Conservation (phyloP, 495 filamentous ascomycete genomes). For the Aspergillus wentii region DNA sequence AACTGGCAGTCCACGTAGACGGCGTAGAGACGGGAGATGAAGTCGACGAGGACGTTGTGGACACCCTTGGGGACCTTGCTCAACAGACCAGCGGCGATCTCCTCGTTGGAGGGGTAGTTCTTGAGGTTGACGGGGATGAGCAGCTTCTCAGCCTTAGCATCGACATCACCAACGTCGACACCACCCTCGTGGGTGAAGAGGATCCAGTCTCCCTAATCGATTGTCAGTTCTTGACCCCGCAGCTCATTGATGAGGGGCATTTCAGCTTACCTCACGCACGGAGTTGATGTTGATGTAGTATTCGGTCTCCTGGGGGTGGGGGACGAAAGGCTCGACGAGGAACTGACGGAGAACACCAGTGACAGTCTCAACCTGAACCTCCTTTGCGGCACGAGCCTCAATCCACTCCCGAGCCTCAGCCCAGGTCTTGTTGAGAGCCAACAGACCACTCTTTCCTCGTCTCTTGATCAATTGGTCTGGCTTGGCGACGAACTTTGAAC, state of each 20-base stretch:
- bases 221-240: conserved; percentile 8
- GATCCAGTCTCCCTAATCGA: conserved; percentile 89
- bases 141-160: conserved; percentile 97
- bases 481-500: conserved; percentile 95
- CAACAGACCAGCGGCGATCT: conserved; percentile 78
- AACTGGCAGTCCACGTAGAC: conserved; percentile 99
- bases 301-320: conserved; percentile 86
- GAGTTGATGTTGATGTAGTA: conserved; percentile 99
- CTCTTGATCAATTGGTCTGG: conserved; percentile 99
- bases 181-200: conserved; percentile 99
- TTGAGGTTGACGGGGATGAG: conserved; percentile 93
- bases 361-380: conserved; percentile 86
- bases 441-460: conserved; percentile 94
- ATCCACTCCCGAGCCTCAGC: conserved; percentile 89
- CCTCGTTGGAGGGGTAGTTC: conserved; percentile 92
- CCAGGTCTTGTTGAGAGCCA: conserved; percentile 98
- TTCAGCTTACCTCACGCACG: conserved; percentile 79
- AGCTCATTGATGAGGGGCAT: too few species aligned
- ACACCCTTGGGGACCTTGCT: conserved; percentile 92
- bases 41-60: conserved; percentile 97
- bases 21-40: conserved; percentile 89
- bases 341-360: conserved; percentile 87
- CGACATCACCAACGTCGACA: conserved; percentile 99
- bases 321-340: conserved; percentile 97
- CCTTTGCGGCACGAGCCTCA: conserved; percentile 83